These are phyloP conservation scores for Aspergillus sp. DNA, from an alignment of 2,329 filamentous ascomycete species.

Conservation along the genomic window DNA sequence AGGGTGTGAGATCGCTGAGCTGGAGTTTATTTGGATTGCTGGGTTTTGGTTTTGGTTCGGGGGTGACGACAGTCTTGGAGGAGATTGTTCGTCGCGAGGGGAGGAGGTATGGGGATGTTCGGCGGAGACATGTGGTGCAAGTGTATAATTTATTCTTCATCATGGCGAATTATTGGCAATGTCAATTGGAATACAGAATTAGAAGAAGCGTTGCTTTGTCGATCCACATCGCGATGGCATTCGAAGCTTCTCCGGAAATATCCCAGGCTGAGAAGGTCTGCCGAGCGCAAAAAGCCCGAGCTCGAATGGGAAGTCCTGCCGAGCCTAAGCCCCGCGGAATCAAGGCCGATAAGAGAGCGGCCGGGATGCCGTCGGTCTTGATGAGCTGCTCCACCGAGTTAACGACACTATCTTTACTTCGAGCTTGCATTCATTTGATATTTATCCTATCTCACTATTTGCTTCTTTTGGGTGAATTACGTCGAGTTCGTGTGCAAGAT, in stretches of 20 bases:
- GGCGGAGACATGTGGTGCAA: constrained; percentile 5
- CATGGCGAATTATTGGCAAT: background rate
- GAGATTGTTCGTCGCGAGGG: constrained; percentile 8
- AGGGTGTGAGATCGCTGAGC: constrained; percentile 26
- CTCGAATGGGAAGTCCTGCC: constrained; percentile 4
- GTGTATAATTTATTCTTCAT: constrained; percentile 3
- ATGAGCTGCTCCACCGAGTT: no score
- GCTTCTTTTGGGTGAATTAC: no score
- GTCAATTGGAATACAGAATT: background rate
- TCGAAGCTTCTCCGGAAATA: constrained; percentile 10
- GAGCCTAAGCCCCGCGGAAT: constrained; percentile 6
- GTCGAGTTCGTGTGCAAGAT: constrained; percentile 48
- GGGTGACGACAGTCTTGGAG: constrained; percentile 3
- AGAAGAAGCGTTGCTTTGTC: background rate
- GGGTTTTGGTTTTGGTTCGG: constrained; percentile 1
- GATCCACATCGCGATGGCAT: background rate
- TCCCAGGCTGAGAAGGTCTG: constrained; percentile 3
- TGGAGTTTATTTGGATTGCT: constrained; percentile 20
- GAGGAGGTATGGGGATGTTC: constrained; percentile 1
- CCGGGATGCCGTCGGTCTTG: background rate
- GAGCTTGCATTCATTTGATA: background rate
- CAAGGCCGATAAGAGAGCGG: constrained; percentile 11
- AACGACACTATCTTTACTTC: background rate
- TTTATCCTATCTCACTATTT: background rate
- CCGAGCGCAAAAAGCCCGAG: constrained; percentile 3